These are phyloP conservation scores for Xanthoconium stramineum DNA, from an alignment of 768 basidiomycete species.

Conservation along the genomic window DNA sequence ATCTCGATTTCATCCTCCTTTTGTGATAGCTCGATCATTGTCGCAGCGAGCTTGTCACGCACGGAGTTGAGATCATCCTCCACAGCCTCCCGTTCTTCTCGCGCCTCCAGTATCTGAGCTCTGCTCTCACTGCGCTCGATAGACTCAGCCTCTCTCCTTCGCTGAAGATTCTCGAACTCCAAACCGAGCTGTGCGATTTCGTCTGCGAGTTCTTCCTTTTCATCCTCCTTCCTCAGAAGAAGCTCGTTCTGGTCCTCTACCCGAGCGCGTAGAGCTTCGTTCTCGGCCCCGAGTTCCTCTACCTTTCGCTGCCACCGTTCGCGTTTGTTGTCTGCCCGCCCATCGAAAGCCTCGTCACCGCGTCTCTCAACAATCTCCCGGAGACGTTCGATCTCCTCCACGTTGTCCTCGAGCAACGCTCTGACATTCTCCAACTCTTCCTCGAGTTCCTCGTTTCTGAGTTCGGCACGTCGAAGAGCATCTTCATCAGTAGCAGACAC, in stretches of 20 bases:
- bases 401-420: conserved; percentile 73
- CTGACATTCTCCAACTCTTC: conserved; percentile 70
- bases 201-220: conserved; percentile 68
- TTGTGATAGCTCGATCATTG: conserved; percentile 79
- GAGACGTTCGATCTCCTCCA: conserved; percentile 77
- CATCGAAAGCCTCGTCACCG: conserved; percentile 41
- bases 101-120: conserved; percentile 64
- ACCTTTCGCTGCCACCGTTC: conserved; percentile 48
- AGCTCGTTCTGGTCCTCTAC: conserved; percentile 59
- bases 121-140: conserved; percentile 73
- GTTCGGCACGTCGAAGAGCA: conserved; percentile 52
- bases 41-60: conserved; percentile 74
- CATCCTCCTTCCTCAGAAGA: conserved; percentile 58
- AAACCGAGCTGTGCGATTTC: conserved; percentile 60
- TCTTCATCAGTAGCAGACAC: conserved; percentile 44
- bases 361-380: conserved; percentile 63
- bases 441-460: conserved; percentile 65
- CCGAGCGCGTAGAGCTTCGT: conserved; percentile 55
- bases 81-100: conserved; percentile 73
- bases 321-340: conserved; percentile 38
- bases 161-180: conserved; percentile 63
- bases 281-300: conserved; percentile 59
- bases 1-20: conserved; percentile 85
- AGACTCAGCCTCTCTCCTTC: conserved; percentile 58
- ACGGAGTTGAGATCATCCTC: conserved; percentile 74